Conservation (phyloP, 805 yeast species). For the Candida germanica region DNA sequence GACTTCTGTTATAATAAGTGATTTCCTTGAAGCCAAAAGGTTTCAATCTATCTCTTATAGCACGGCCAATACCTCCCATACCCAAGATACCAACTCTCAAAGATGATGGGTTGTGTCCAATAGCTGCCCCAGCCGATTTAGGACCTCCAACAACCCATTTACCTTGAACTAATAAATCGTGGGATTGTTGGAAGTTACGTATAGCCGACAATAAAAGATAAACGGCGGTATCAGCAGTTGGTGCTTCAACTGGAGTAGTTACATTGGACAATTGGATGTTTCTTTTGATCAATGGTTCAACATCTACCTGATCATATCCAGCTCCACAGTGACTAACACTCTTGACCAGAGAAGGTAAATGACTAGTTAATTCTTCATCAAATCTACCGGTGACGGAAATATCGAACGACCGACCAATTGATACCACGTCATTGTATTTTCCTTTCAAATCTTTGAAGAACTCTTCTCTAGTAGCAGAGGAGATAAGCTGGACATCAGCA, state of each 20-base stretch:
- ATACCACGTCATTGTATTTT: conserved; percentile 42
- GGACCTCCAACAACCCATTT: conserved; percentile 49
- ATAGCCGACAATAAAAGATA: conserved; percentile 59
- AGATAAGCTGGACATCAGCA: conserved; percentile 37
- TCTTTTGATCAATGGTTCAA: conserved; percentile 46
- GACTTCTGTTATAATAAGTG: conserved; percentile 67
- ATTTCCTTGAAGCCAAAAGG: conserved; percentile 77
- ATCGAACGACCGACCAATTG: conserved; percentile 51
- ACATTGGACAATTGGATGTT: conserved; percentile 66
- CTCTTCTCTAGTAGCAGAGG: conserved; percentile 34
- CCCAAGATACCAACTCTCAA: conserved; percentile 79
- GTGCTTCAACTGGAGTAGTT: conserved; percentile 62
- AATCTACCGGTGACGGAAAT: conserved; percentile 56
- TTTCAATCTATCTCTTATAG: conserved; percentile 63
- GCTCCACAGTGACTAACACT: conserved; percentile 67
- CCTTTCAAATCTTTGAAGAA: conserved; percentile 42
- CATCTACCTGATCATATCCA: conserved; percentile 72
- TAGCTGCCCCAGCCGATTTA: conserved; percentile 48
- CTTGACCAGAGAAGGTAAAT: conserved; percentile 53
- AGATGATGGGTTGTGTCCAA: conserved; percentile 75
- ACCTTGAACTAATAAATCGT: conserved; percentile 51
- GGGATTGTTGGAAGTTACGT: conserved; percentile 65
- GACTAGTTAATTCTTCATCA: conserved; percentile 56
- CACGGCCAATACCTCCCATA: conserved; percentile 88
- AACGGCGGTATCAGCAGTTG: conserved; percentile 73